These are phyloP conservation scores for Effrenium voratum DNA, from an alignment of 73 alveolate species.

Conservation along the genomic window DNA sequence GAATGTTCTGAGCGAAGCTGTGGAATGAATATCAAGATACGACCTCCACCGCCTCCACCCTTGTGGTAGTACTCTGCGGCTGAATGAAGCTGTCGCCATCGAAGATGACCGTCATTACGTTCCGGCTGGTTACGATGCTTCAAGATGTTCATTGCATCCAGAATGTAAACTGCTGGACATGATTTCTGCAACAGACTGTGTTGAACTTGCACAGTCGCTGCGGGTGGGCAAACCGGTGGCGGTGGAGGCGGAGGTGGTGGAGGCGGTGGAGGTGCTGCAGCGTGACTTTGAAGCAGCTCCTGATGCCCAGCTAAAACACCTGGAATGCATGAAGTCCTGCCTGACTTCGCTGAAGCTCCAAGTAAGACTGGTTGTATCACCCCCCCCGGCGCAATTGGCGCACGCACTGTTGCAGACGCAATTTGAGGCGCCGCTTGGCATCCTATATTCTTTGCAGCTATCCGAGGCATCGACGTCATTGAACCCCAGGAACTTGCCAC, in stretches of 20 bases:
- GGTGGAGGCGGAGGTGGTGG: neutral
- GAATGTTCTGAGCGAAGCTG: neutral
- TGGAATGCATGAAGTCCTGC: neutral
- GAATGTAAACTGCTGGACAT: neutral
- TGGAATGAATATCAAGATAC: neutral
- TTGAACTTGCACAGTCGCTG: neutral
- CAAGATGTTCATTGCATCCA: conserved; percentile 1
- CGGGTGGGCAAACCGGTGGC: neutral
- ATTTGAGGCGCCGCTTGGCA: too few relatives aligned
- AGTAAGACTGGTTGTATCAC: neutral
- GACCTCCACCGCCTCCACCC: neutral
- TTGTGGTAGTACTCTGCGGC: neutral
- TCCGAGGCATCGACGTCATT: too few relatives aligned
- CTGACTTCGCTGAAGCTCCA: neutral
- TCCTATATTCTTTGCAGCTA: too few relatives aligned
- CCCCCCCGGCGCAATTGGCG: neutral
- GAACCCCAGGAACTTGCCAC: too few relatives aligned
- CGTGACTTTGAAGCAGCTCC: neutral
- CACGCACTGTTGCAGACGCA: neutral
- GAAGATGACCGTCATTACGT: neutral
- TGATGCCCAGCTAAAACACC: neutral
- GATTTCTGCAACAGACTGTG: neutral
- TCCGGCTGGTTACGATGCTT: conserved; percentile 3
- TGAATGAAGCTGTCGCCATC: neutral
- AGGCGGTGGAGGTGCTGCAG: neutral